Evolutionary conservation across 192 early-diverging fungal genomes (phyloP).

Genomic region (Mortierella alpina): DNA sequence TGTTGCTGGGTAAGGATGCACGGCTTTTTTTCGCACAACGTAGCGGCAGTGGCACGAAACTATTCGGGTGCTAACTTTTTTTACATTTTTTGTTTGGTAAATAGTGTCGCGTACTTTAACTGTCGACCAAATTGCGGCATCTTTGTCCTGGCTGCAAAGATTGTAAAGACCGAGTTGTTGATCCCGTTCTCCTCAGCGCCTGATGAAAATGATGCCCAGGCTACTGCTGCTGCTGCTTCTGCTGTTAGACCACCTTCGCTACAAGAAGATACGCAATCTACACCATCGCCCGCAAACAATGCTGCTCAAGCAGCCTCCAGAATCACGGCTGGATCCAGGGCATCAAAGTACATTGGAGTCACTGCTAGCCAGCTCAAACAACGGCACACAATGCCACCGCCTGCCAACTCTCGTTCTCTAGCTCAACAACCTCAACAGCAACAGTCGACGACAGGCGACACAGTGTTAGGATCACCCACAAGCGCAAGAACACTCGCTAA

Average conservation of each 20-base stretch:
- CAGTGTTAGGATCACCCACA: conserved; percentile 1
- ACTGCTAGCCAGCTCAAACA: conserved; percentile 65
- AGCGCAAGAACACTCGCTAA: neutral
- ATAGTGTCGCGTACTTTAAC: conserved; percentile 74
- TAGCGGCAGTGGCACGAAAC: neutral
- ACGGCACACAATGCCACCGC: conserved; percentile 35
- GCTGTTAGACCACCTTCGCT: conserved; percentile 16
- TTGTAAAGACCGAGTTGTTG: conserved; percentile 34
- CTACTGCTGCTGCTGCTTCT: conserved; percentile 7
- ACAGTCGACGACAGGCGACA: neutral
- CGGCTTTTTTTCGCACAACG: neutral
- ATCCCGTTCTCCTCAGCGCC: conserved; percentile 12
- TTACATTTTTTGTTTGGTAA: neutral
- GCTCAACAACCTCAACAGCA: neutral
- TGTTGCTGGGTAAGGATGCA: conserved; percentile 67
- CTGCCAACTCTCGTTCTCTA: conserved; percentile 10
- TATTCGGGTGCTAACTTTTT: neutral
- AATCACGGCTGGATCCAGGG: conserved; percentile 65
- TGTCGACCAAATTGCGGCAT: conserved; percentile 77
- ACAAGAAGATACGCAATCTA: conserved; percentile 22
- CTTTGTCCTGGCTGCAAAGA: conserved; percentile 77
- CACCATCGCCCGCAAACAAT: conserved; percentile 32
- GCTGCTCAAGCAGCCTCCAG: conserved; percentile 58
- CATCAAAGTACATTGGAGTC: conserved; percentile 66
- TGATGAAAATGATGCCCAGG: too few species aligned